Base-by-base conservation (phyloP, 179 eudicot species). In the Corrigiola litoralis region DNA sequence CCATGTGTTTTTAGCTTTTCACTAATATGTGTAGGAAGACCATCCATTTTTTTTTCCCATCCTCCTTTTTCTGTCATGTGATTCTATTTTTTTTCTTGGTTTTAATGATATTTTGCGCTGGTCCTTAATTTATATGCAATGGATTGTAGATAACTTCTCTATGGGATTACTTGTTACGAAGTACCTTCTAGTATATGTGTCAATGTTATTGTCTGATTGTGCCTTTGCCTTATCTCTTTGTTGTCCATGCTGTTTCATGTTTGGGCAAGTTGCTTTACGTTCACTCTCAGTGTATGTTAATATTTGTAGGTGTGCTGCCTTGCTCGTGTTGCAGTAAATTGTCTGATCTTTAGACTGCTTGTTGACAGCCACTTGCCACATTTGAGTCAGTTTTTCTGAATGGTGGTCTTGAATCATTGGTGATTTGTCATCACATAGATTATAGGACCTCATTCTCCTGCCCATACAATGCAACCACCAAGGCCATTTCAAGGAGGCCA, bases 401-500 rank as follows among this genome's bases (percentile, higher is more conserved):
- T 56, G 61, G 40, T 33, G 57, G 61, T 37, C 27, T 14, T 68
- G 47, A 69, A 40, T 46, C 27, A 24, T 13, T 11, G n/a, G 4
- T 10, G 41, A 29, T 44, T 21, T 48, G 17, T 48, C 62, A 42
- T 23, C 58, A n/a, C 18, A 48, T 57, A 51, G 45, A 51, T 14
- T 45, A 59, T 40, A 45, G 44, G 40, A 11, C 8, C 53, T 32
- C 36, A 60, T 41, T 66, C 34, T 36, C 25, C 34, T 32, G 72
- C 65, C 34, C 73, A 65, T 31, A 27, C n/a, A 48, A 78, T 72
- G 79, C 74, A 65, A 70, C 76, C 71, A 61, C 63, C 82, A 31
- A 41, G 77, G 65, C 80, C 68, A 66, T 44, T 65, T 67, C 77
- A 36, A 53, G 84, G 74, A 31, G 45, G 62, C 53, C 79, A 58